These are phyloP conservation scores for Corylus heterophylla DNA, from an alignment of 306 rosid species.

Conservation along the genomic window DNA sequence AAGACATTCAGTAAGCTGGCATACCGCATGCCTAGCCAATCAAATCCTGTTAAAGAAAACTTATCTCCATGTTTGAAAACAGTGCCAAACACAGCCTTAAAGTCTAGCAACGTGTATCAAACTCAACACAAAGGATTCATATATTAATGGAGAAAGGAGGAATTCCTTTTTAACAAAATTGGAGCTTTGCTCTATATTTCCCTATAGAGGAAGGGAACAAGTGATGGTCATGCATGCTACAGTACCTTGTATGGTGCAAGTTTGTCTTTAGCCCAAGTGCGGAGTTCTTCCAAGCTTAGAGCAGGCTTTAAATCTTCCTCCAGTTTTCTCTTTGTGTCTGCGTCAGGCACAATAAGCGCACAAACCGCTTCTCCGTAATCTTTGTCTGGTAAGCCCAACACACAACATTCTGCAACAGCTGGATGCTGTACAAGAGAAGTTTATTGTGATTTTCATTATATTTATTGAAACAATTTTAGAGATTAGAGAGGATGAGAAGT, in stretches of 20 bases:
- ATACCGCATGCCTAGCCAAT: slow-evolving; percentile 1
- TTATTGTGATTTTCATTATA: slow-evolving; percentile 13
- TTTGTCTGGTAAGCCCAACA: slow-evolving; percentile 81
- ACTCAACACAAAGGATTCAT: not conserved
- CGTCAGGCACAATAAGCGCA: slow-evolving; percentile 68
- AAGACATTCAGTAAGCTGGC: not conserved
- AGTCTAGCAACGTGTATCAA: not conserved
- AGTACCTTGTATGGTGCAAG: slow-evolving; percentile 96
- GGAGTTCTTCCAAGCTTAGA: slow-evolving; percentile 63
- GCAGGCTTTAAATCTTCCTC: slow-evolving; percentile 56
- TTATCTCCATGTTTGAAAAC: not conserved
- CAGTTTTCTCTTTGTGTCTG: slow-evolving; percentile 38
- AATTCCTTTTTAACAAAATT: not conserved
- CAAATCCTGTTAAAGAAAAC: not conserved
- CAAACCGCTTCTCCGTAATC: slow-evolving; percentile 82
- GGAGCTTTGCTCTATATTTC: not conserved
- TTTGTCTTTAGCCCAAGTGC: slow-evolving; percentile 77
- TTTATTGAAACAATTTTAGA: slow-evolving; percentile 6
- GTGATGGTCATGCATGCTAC: slow-evolving; percentile 11
- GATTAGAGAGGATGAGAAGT: slow-evolving; percentile 8
- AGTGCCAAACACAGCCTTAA: not conserved
- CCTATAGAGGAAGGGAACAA: not conserved
- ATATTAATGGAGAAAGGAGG: not conserved
- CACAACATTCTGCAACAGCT: slow-evolving; percentile 78
- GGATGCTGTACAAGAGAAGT: slow-evolving; percentile 61